Percentiles rank a stretch among this genome's conserved stretches.
phyloP scores from a whole-genome alignment of 2,329 filamentous ascomycete genomes.

The Colletotrichum brevisporum region DNA sequence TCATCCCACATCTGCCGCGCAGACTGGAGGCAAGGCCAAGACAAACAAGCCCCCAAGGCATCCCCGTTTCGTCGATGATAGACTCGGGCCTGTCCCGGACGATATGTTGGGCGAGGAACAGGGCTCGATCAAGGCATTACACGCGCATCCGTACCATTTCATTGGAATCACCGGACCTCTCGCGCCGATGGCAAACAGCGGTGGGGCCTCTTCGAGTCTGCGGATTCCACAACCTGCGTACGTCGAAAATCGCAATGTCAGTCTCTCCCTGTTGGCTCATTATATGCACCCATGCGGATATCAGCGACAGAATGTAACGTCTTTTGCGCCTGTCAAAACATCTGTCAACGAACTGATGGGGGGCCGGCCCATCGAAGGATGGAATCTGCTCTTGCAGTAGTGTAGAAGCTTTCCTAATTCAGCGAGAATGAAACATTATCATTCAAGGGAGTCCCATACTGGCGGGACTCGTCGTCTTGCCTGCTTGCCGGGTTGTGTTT shows the following conservation, averaged over 20 bases:
- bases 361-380: background rate
- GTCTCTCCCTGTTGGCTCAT: background rate
- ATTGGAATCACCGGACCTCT: slow-evolving; percentile 16
- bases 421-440: slow-evolving; percentile 9
- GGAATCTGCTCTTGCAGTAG: background rate
- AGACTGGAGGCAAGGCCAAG: slow-evolving; percentile 16
- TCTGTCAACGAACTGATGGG: background rate
- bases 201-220: background rate
- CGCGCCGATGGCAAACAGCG: slow-evolving; percentile 4
- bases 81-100: slow-evolving; percentile 11
- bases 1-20: slow-evolving; percentile 19
- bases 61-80: slow-evolving; percentile 26
- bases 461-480: slow-evolving; percentile 3
- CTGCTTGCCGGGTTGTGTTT: slow-evolving; percentile 16
- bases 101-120: slow-evolving; percentile 11
- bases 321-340: slow-evolving; percentile 3
- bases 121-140: slow-evolving; percentile 17
- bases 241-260: slow-evolving; percentile 14
- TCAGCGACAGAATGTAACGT: background rate
- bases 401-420: slow-evolving; percentile 12
- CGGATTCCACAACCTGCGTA: background rate
- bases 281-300: background rate
- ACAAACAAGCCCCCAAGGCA: background rate
- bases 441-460: slow-evolving; percentile 9
- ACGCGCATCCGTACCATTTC: slow-evolving; percentile 6